A percentile compares a stretch with the other conserved stretches of the same genome.
Conservation (phyloP, 2,329 filamentous ascomycete species). For the Talaromyces atroroseus region DNA sequence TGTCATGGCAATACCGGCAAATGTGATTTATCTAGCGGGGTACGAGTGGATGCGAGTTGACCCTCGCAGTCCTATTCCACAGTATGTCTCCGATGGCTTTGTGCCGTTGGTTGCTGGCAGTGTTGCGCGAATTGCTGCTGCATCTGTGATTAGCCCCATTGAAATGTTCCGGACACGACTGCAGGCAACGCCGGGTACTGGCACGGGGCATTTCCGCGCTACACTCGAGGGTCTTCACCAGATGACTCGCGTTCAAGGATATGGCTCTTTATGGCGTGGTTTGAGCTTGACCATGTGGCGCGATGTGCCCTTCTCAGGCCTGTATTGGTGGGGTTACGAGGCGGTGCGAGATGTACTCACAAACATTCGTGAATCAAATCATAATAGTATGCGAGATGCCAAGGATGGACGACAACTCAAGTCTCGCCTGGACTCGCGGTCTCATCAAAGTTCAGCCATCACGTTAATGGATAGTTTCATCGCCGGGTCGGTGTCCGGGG, state of each 20-base stretch:
- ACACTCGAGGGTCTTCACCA: constrained; percentile 70
- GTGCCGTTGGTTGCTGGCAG: constrained; percentile 77
- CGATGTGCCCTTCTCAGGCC: constrained; percentile 91
- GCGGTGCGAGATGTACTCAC: constrained; percentile 66
- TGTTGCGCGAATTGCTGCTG: constrained; percentile 71
- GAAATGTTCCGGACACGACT: constrained; percentile 92
- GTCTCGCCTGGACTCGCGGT: constrained; percentile 21
- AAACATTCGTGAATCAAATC: constrained; percentile 52
- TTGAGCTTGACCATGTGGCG: constrained; percentile 89
- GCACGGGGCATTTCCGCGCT: constrained; percentile 66
- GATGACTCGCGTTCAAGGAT: constrained; percentile 74
- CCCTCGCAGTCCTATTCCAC: constrained; percentile 63
- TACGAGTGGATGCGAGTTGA: constrained; percentile 90
- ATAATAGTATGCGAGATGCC: background rate
- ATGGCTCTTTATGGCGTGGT: constrained; percentile 81
- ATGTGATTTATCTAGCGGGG: constrained; percentile 97
- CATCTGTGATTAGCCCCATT: constrained; percentile 77
- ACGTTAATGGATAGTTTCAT: constrained; percentile 87
- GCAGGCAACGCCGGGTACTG: constrained; percentile 62
- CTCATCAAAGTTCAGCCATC: constrained; percentile 65
- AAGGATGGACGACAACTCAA: constrained; percentile 28
- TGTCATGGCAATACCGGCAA: constrained; percentile 87
- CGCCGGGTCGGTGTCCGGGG: constrained; percentile 76
- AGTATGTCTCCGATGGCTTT: constrained; percentile 60
- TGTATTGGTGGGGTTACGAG: constrained; percentile 99